Evolutionary conservation across 140 eudicot genomes (phyloP).

Genomic region (Oenanthe javanica): DNA sequence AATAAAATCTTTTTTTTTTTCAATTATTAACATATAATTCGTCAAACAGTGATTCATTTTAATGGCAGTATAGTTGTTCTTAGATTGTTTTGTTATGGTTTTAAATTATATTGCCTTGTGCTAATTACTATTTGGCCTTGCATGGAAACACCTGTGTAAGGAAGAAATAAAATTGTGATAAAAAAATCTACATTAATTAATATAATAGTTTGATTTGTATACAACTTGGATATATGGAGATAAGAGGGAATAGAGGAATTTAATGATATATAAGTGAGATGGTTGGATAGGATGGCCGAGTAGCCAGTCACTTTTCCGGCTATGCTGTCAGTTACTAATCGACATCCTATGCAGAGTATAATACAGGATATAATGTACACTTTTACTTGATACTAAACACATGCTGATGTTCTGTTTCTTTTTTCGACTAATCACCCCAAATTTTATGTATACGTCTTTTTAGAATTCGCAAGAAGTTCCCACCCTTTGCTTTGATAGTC

Average conservation of each 20-base stretch:
- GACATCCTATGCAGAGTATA: slow-evolving; percentile 11
- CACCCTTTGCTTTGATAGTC: slow-evolving; percentile 60
- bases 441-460: slow-evolving; percentile 21
- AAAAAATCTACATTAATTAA: neutral
- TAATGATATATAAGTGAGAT: slow-evolving; percentile 10
- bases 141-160: neutral
- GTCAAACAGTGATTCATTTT: neutral
- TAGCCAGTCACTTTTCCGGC: slow-evolving; percentile 16
- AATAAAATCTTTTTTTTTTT: neutral
- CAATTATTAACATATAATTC: neutral
- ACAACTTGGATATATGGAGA: slow-evolving; percentile 1
- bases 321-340: slow-evolving; percentile 5
- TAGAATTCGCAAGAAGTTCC: slow-evolving; percentile 81
- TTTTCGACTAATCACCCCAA: slow-evolving; percentile 18
- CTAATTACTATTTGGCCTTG: neutral
- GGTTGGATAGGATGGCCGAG: slow-evolving; percentile 14
- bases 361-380: slow-evolving; percentile 3
- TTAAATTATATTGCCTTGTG: neutral
- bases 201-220: neutral
- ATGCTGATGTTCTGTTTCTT: slow-evolving; percentile 11
- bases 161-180: neutral
- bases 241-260: neutral
- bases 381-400: slow-evolving; percentile 9
- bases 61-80: neutral
- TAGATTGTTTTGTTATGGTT: neutral